These are phyloP conservation scores for Sanghuangporus baumii DNA, from an alignment of 1,284 basidiomycete genomes.

Conservation along the genomic window DNA sequence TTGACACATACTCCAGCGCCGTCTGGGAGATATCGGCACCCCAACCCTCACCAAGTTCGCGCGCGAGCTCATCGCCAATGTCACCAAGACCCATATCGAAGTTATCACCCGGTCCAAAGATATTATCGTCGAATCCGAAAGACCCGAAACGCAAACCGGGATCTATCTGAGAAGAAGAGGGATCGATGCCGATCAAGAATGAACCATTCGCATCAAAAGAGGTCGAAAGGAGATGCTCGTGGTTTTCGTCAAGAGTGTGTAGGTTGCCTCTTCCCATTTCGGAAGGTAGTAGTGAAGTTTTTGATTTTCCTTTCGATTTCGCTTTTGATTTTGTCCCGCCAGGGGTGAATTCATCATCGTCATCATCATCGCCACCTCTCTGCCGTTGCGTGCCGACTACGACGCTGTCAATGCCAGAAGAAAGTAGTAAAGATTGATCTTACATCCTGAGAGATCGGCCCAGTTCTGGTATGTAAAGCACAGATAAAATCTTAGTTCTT, in stretches of 20 bases:
- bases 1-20: slow-evolving; percentile 10
- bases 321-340: slow-evolving; percentile 26
- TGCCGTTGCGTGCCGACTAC: slow-evolving; percentile 8
- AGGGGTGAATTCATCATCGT: slow-evolving; percentile 38
- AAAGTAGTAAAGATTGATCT: background rate
- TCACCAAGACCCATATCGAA: slow-evolving; percentile 41
- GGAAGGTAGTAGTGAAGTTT: slow-evolving; percentile 21
- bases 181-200: slow-evolving; percentile 30
- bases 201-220: slow-evolving; percentile 51
- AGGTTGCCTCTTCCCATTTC: slow-evolving; percentile 46
- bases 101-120: slow-evolving; percentile 41
- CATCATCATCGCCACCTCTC: slow-evolving; percentile 39
- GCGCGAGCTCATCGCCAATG: slow-evolving; percentile 63
- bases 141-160: slow-evolving; percentile 38
- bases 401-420: background rate
- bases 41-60: slow-evolving; percentile 70
- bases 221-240: slow-evolving; percentile 57
- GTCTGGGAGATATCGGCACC: slow-evolving; percentile 23
- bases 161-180: slow-evolving; percentile 54
- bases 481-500: background rate
- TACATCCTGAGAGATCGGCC: slow-evolving; percentile 16
- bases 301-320: slow-evolving; percentile 30
- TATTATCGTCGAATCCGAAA: slow-evolving; percentile 38
- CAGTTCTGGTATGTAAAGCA: slow-evolving; percentile 14
- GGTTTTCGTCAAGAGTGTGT: slow-evolving; percentile 64